phyloP scores from a whole-genome alignment of 192 early-diverging fungal species.

The Martensiomyces pterosporus region DNA sequence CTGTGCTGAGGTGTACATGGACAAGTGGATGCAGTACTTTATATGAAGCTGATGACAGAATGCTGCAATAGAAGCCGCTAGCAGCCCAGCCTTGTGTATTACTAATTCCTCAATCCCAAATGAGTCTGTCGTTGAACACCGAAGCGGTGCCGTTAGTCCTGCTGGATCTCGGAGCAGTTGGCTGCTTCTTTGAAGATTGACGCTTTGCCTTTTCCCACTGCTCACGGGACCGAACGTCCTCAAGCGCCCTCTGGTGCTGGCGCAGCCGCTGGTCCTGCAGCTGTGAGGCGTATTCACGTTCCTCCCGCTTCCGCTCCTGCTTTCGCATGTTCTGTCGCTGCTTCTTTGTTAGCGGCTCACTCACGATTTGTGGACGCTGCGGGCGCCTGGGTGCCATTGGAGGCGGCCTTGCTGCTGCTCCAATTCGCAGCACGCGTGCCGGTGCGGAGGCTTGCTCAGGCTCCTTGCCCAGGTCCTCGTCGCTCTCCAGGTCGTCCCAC shows the following conservation, averaged over 20 bases:
- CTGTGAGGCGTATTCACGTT: slow-evolving; percentile 45
- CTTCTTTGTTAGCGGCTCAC: slow-evolving; percentile 54
- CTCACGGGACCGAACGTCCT: slow-evolving; percentile 31
- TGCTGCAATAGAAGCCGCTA: not conserved
- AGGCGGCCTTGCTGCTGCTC: slow-evolving; percentile 24
- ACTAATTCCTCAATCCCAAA: slow-evolving; percentile 27
- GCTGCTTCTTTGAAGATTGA: not conserved
- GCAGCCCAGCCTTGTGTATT: not conserved
- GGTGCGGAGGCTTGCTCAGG: not conserved
- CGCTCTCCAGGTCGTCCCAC: slow-evolving; percentile 18
- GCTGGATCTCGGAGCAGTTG: not conserved
- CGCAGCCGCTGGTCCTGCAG: slow-evolving; percentile 55
- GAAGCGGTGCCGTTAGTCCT: slow-evolving; percentile 7
- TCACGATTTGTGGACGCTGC: slow-evolving; percentile 6
- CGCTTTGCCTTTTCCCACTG: slow-evolving; percentile 39
- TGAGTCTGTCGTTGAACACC: slow-evolving; percentile 29
- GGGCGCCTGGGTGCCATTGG: slow-evolving; percentile 5
- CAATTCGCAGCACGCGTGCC: slow-evolving; percentile 33
- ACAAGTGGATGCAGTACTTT: too few relatives aligned
- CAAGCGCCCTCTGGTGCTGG: slow-evolving; percentile 54
- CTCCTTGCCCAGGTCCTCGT: slow-evolving; percentile 17
- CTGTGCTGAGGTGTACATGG: too few relatives aligned
- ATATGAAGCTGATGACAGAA: not conserved
- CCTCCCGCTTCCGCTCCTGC: slow-evolving; percentile 55
- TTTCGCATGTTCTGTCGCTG: slow-evolving; percentile 59